Evolutionary conservation across 2,329 filamentous ascomycete species (phyloP).

Genomic region (Pseudopithomyces maydicus): DNA sequence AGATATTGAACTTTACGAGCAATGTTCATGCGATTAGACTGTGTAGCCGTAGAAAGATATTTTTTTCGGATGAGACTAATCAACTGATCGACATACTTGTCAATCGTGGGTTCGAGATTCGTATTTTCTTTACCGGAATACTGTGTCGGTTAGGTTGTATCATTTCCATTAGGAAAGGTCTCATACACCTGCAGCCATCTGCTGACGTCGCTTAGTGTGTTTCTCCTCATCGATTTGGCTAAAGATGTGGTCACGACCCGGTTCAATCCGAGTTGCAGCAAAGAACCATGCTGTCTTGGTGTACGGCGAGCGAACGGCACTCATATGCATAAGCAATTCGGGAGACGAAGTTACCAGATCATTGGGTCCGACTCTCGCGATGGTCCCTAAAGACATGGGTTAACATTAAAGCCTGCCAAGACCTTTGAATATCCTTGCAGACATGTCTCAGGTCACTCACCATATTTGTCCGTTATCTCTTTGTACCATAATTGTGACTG

Average conservation of each 20-base stretch:
- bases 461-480: slow-evolving; percentile 28
- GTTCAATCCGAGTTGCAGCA: slow-evolving; percentile 51
- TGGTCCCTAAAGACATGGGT: too few species aligned
- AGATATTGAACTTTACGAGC: slow-evolving; percentile 52
- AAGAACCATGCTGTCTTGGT: slow-evolving; percentile 40
- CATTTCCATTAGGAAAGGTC: neutral
- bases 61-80: slow-evolving; percentile 54
- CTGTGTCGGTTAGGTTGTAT: neutral
- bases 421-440: too few species aligned
- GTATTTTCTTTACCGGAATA: slow-evolving; percentile 60
- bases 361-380: slow-evolving; percentile 54
- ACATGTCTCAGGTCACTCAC: slow-evolving; percentile 13
- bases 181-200: slow-evolving; percentile 53
- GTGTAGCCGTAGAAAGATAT: slow-evolving; percentile 36
- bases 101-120: slow-evolving; percentile 54
- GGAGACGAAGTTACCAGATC: slow-evolving; percentile 54
- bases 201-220: slow-evolving; percentile 48
- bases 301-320: slow-evolving; percentile 45
- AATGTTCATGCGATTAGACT: slow-evolving; percentile 43
- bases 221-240: slow-evolving; percentile 52
- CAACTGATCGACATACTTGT: slow-evolving; percentile 52
- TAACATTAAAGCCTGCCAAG: too few species aligned
- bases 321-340: slow-evolving; percentile 51
- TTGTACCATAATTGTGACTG: slow-evolving; percentile 26
- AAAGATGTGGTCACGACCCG: slow-evolving; percentile 57